Evolutionary conservation across 495 filamentous ascomycete species (phyloP), one percentile per base, ranked within the genome.

Genomic region (Glarea lozoyensis): DNA sequence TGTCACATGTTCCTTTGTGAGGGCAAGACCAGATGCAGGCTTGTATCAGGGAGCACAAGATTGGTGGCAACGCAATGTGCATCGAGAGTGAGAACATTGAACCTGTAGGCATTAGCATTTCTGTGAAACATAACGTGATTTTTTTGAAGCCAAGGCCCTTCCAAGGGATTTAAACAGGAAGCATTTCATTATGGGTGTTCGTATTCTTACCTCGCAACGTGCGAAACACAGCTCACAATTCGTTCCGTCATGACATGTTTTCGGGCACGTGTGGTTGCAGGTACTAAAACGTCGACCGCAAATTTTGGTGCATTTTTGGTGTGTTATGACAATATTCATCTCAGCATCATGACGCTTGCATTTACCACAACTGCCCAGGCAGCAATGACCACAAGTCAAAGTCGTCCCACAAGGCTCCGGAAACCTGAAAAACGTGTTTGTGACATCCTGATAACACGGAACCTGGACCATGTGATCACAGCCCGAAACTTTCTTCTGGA

Each of bases 21-120:
- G 65, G 50, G 54, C 83, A 86, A 6, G 51, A 46, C 35, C 70
- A 84, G 4, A 67, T 53, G 49, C 81, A 85, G 31, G 59, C 50
- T 13, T 75, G 1, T 72, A 75, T 49, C 84, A 88, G 6, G 79
- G 84, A 15, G 62, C 51, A 49, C 81, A 87, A 12, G 83, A 73
- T 42, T 86, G 74, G 12, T 60, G 57, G 57, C 81, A 87, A 34
- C 59, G 61, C 46, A 71, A 72, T 9, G 48, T 56, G 44, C 81
- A 88, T 29, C 51, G 59, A 0, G 77, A 81, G 55, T 88, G 82
- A 40, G 52, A 63, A 50, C 81, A 87, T 3, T n/a, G n/a, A n/a
- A n/a, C n/a, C n/a, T n/a, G n/a, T n/a, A n/a, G n/a, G n/a, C n/a
- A n/a, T n/a, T n/a, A n/a, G n/a, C n/a, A n/a, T n/a, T n/a, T n/a